A percentile compares a stretch with the other conserved stretches of the same genome.
Conservation (phyloP, 805 yeast species). For the Barnettozyma salicaria region DNA sequence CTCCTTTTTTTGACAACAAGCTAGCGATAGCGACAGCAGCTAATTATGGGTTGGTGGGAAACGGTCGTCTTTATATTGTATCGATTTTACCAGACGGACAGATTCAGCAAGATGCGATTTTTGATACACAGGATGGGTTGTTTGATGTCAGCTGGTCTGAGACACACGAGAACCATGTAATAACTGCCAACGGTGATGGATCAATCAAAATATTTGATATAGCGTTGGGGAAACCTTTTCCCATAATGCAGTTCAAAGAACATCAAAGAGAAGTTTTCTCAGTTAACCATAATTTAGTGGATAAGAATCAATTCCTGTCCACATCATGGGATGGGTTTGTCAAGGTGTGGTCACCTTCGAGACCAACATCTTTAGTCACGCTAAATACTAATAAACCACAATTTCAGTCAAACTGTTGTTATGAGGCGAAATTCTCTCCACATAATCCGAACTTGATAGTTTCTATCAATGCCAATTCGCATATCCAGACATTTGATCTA, state of each 20-base stretch:
- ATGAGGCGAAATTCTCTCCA: constrained; percentile 77
- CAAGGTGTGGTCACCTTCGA: constrained; percentile 68
- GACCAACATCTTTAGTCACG: constrained; percentile 52
- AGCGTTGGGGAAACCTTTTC: constrained; percentile 51
- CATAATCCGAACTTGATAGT: constrained; percentile 68
- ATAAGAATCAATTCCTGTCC: constrained; percentile 62
- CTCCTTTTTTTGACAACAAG: constrained; percentile 87
- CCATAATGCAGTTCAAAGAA: constrained; percentile 69
- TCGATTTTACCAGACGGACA: constrained; percentile 62
- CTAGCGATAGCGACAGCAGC: constrained; percentile 88
- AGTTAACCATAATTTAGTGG: constrained; percentile 67
- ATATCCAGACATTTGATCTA: constrained; percentile 75
- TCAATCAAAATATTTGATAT: constrained; percentile 75
- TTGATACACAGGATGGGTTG: constrained; percentile 91
- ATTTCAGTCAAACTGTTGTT: constrained; percentile 51
- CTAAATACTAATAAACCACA: constrained; percentile 34
- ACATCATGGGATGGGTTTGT: constrained; percentile 92
- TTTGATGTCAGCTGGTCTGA: constrained; percentile 91
- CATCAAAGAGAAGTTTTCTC: constrained; percentile 73
- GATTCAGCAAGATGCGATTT: constrained; percentile 48
- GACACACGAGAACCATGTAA: constrained; percentile 77
- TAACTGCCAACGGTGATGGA: constrained; percentile 88
- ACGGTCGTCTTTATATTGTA: constrained; percentile 73
- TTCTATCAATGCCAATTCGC: constrained; percentile 70
- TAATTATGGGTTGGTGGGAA: constrained; percentile 91